Conservation (phyloP, 2,329 filamentous ascomycete genomes). For the Didymella pomorum region DNA sequence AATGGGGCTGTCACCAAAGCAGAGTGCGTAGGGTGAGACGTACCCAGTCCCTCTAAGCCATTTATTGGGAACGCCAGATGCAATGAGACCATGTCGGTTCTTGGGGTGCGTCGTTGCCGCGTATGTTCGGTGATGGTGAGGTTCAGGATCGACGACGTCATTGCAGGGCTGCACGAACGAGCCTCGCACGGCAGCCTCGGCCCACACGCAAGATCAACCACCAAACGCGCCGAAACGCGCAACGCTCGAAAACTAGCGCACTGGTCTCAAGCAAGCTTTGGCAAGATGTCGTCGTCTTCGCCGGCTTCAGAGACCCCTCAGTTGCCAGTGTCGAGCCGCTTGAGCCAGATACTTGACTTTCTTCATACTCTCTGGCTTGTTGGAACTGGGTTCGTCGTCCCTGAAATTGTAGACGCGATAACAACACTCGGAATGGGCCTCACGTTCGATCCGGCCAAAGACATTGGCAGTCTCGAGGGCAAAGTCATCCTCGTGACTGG, state of each 20-base stretch:
- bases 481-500: conserved; percentile 50
- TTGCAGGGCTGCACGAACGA: background rate
- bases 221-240: conserved; percentile 13
- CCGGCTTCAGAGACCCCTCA: background rate
- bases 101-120: background rate
- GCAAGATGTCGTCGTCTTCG: background rate
- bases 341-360: conserved; percentile 1
- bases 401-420: conserved; percentile 13
- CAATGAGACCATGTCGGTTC: background rate
- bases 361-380: conserved; percentile 11
- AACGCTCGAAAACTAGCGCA: conserved; percentile 3
- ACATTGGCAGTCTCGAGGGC: conserved; percentile 38
- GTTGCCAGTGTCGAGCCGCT: background rate
- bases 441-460: conserved; percentile 38
- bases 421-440: conserved; percentile 27
- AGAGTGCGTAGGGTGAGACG: background rate
- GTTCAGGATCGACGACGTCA: background rate
- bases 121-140: background rate
- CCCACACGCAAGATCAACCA: conserved; percentile 2
- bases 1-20: background rate
- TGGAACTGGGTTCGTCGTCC: conserved; percentile 21
- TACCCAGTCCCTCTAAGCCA: background rate
- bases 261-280: background rate
- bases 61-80: background rate
- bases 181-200: no score